Evolutionary conservation across 345 rosid genomes (phyloP).

Genomic region (Iberis pinnata): DNA sequence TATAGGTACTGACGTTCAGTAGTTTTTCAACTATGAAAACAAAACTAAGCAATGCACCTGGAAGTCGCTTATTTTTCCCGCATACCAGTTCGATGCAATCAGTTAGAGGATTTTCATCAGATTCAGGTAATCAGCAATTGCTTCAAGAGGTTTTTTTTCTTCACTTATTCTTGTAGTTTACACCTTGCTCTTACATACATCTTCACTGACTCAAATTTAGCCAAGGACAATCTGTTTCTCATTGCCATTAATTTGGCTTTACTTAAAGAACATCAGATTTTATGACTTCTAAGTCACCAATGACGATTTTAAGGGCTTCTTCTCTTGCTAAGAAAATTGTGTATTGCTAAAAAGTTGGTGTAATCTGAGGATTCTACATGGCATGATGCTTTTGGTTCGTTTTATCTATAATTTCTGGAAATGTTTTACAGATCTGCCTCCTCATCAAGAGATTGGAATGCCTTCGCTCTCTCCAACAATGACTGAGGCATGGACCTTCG

Average conservation of each 20-base stretch:
- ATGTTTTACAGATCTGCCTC: constrained; percentile 69
- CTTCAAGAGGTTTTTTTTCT: not conserved
- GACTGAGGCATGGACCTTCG: constrained; percentile 65
- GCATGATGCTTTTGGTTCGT: not conserved
- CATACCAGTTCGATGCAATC: constrained; percentile 40
- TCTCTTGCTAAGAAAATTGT: not conserved
- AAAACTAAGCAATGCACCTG: constrained; percentile 32
- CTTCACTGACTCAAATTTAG: not conserved
- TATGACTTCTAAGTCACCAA: constrained; percentile 1
- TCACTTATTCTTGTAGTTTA: constrained; percentile 10
- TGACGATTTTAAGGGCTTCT: not conserved
- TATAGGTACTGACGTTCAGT: constrained; percentile 40
- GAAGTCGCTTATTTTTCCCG: constrained; percentile 26
- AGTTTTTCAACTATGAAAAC: constrained; percentile 27
- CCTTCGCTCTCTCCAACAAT: constrained; percentile 99
- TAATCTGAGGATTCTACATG: not conserved
- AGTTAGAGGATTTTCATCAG: constrained; percentile 70
- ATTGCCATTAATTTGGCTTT: constrained; percentile 1
- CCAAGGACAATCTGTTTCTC: not conserved
- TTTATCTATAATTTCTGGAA: constrained; percentile 15
- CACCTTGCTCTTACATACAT: not conserved
- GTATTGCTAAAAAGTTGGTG: not conserved
- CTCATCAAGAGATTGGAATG: constrained; percentile 97
- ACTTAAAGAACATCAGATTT: not conserved
- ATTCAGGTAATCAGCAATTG: constrained; percentile 46